These are phyloP conservation scores for Panus rudis DNA, from an alignment of 768 basidiomycete genomes.

Conservation along the genomic window DNA sequence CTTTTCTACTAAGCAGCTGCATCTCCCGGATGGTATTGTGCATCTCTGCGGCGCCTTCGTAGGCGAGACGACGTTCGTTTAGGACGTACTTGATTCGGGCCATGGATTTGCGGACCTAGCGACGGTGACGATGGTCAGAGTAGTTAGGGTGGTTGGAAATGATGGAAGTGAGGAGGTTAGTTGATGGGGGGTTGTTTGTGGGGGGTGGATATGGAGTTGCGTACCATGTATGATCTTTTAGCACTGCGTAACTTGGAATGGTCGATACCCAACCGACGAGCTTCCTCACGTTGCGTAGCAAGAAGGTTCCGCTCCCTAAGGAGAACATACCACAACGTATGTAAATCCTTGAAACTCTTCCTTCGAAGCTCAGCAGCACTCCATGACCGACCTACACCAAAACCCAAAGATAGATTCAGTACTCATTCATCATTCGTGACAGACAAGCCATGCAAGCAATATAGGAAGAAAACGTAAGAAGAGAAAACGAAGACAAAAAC, in stretches of 20 bases:
- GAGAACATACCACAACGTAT: constrained; percentile 91
- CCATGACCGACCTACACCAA: constrained; percentile 83
- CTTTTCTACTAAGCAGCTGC: constrained; percentile 1
- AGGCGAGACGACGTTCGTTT: constrained; percentile 83
- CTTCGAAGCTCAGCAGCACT: constrained; percentile 76
- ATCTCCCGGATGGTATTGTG: constrained; percentile 14
- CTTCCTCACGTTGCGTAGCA: constrained; percentile 80
- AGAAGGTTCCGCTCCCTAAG: constrained; percentile 86
- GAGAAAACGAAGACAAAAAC: too few relatives aligned
- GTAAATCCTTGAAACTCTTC: constrained; percentile 90
- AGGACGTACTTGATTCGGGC: constrained; percentile 91
- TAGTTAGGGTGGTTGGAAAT: too few relatives aligned
- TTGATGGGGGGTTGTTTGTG: background rate
- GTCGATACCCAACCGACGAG: constrained; percentile 47
- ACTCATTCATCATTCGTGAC: background rate
- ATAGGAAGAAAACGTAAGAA: constrained; percentile 11
- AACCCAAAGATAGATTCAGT: constrained; percentile 21
- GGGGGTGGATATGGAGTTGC: background rate
- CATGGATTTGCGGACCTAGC: constrained; percentile 88
- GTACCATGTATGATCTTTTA: constrained; percentile 10
- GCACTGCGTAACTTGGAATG: background rate
- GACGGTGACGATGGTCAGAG: background rate
- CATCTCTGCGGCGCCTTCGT: constrained; percentile 52
- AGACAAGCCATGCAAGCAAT: constrained; percentile 1
- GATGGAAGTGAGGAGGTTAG: background rate